Evolutionary conservation across 1,284 basidiomycete genomes (phyloP), one percentile per base, ranked within the genome.

Genomic region (Naganishia sp.): DNA sequence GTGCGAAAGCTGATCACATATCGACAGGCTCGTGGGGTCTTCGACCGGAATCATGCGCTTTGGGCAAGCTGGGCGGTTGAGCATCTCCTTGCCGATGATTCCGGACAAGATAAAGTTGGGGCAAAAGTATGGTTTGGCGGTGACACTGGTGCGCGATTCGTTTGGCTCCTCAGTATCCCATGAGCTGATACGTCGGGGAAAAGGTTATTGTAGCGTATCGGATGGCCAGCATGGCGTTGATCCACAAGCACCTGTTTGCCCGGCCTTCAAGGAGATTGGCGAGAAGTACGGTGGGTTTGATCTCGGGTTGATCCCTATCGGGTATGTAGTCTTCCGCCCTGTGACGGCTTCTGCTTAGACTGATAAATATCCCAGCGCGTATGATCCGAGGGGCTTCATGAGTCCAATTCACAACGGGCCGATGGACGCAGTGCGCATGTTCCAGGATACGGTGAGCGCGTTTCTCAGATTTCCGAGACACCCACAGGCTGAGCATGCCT

Each of bases 231-330:
- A 78, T 65, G 63, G 67, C 5, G 69, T 76, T 25, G 74, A 77
- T 49, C 71, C 70, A 6, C 21, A 64, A 10, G 80, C 84, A 1
- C 84, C 87, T 0, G 77, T 81, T 3, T 89, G 88, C 73, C 88
- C 88, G 13, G 88, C 83, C 1, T 90, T 90, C 76, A 82, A 83
- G 71, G 83, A 87, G 76, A 86, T 89, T 61, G 88, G 88, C 3
- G 80, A 84, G 61, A 76, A 75, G 10, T 85, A 86, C 64, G 87
- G 86, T 0, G 83, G 82, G 1, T 86, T 90, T 71, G 80, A 81
- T 53, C 68, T 82, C 16, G 78, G 86, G 9, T 75, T 89, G 74
- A 83, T 88, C 67, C 87, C 87, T 0, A 88, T 89, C 46, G 87
- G 87, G 84, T 85, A 53, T 25, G 82, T 77, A 13, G 16, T 55